phyloP scores from a whole-genome alignment of 73 alveolate species.

The Paraurostyla sp. region DNA sequence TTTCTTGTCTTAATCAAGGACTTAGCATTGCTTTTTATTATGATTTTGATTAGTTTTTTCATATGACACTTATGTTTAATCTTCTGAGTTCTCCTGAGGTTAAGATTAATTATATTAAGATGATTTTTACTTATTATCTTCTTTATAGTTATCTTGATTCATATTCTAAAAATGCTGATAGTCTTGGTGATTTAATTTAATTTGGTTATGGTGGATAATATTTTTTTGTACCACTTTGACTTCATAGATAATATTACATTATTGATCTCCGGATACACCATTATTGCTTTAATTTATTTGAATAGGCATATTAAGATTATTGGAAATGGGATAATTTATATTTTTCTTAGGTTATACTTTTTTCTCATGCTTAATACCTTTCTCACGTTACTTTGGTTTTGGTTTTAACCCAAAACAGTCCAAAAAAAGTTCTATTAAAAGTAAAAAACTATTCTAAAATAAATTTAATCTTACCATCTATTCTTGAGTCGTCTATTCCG shows the following conservation, averaged over 20 bases:
- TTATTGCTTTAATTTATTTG: not conserved
- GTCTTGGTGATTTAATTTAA: too few species aligned
- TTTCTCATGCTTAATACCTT: not conserved
- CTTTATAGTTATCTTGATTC: not conserved
- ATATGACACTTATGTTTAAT: not conserved
- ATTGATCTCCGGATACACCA: not conserved
- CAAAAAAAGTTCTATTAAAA: constrained; percentile 6
- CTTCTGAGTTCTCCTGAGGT: not conserved
- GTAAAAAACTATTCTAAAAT: not conserved
- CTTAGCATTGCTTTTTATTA: not conserved
- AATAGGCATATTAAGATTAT: too few species aligned
- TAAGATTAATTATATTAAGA: too few species aligned
- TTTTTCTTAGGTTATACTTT: not conserved
- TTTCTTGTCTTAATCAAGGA: not conserved
- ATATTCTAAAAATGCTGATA: not conserved
- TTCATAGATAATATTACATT: not conserved
- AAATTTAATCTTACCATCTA: constrained; percentile 35
- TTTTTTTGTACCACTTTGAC: too few species aligned
- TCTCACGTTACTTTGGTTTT: not conserved
- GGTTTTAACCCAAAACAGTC: constrained; percentile 40
- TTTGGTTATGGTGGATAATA: too few species aligned
- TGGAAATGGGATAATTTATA: too few species aligned
- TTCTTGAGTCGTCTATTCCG: constrained; percentile 19
- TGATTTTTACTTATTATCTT: too few species aligned
- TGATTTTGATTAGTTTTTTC: not conserved